phyloP scores from a whole-genome alignment of 1,284 basidiomycete species.

The Trametes pubescens region DNA sequence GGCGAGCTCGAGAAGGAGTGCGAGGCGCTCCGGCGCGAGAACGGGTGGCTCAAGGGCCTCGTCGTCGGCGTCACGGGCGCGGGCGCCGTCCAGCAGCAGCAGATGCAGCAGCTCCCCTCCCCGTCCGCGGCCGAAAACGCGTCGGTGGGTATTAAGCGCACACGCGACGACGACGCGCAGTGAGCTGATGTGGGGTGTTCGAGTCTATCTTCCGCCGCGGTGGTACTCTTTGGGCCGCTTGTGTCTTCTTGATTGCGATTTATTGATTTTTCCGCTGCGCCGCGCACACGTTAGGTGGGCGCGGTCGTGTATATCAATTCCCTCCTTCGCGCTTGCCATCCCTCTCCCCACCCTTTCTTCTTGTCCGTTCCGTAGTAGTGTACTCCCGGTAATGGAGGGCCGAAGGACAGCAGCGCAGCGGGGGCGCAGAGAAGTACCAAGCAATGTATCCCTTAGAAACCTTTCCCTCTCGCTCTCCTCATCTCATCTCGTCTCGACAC shows the following conservation, averaged over 20 bases:
- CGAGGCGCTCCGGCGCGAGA: constrained; percentile 90
- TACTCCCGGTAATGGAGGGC: constrained; percentile 24
- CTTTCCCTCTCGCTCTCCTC: constrained; percentile 2
- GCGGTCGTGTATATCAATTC: constrained; percentile 13
- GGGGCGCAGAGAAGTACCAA: constrained; percentile 31
- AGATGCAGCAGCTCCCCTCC: constrained; percentile 16
- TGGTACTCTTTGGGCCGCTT: constrained; percentile 16
- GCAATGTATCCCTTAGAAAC: constrained; percentile 32
- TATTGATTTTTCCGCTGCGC: constrained; percentile 9
- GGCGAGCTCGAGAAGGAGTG: constrained; percentile 90
- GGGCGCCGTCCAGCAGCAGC: constrained; percentile 45
- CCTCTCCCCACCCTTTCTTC: constrained; percentile 2
- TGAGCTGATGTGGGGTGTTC: not conserved
- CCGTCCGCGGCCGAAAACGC: constrained; percentile 11
- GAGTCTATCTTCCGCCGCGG: not conserved
- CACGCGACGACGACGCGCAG: constrained; percentile 28
- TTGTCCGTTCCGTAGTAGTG: constrained; percentile 13
- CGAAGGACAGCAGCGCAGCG: constrained; percentile 26
- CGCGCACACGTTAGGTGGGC: constrained; percentile 12
- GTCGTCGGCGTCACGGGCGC: constrained; percentile 89
- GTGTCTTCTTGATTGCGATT: constrained; percentile 8
- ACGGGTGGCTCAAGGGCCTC: constrained; percentile 93
- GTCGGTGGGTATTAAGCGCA: constrained; percentile 24
- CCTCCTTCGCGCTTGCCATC: constrained; percentile 10
- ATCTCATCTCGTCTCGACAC: not conserved